Conservation (phyloP, 2,329 filamentous ascomycete genomes). For the Talaromyces sp. region DNA sequence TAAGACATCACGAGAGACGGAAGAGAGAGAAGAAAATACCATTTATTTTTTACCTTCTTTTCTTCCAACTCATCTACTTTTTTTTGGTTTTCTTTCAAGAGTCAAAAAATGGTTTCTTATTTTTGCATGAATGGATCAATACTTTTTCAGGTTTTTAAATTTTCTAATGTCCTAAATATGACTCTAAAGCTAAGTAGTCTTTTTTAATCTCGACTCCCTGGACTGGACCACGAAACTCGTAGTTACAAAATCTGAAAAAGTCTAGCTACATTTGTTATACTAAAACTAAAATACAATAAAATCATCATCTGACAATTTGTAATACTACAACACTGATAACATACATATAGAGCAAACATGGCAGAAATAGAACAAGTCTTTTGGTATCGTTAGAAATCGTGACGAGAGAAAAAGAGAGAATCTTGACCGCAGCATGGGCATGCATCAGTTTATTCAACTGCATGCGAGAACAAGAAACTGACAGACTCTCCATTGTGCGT, state of each 20-base stretch:
- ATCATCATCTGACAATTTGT: background rate
- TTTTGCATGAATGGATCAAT: slow-evolving; percentile 8
- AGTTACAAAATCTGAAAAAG: no score
- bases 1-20: background rate
- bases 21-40: background rate
- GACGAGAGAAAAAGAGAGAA: slow-evolving; percentile 9
- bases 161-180: no score
- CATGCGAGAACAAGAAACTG: slow-evolving; percentile 46
- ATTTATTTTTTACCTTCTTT: background rate
- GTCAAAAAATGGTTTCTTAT: slow-evolving; percentile 11
- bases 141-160: background rate
- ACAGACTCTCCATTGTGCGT: slow-evolving; percentile 49
- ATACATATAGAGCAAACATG: background rate
- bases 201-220: no score
- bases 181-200: no score
- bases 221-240: no score
- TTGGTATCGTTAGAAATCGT: slow-evolving; percentile 16
- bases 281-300: background rate
- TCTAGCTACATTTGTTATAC: no score
- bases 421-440: background rate
- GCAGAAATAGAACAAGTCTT: slow-evolving; percentile 2
- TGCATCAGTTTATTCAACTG: slow-evolving; percentile 23
- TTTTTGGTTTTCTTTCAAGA: slow-evolving; percentile 12
- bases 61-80: slow-evolving; percentile 2
- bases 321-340: background rate